A percentile compares a stretch with the other conserved stretches of the same genome.
phyloP scores from a whole-genome alignment of 257 asterid genomes.

The Buddleja alternifolia region DNA sequence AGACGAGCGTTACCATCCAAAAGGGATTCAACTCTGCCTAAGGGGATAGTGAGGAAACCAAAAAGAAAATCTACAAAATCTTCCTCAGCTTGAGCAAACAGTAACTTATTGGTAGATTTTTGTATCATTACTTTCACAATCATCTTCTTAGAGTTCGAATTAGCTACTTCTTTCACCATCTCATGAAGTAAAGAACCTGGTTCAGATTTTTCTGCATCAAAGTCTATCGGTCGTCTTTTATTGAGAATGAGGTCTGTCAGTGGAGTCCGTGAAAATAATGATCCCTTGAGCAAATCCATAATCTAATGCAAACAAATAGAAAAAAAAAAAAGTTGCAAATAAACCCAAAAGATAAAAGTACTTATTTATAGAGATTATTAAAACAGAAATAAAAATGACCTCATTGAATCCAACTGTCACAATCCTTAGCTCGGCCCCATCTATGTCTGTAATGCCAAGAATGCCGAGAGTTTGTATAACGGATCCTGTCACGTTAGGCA shows the following conservation, averaged over 20 bases:
- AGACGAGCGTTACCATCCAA: too few species aligned
- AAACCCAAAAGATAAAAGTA: too few species aligned
- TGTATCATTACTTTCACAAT: too few species aligned
- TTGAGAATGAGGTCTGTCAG: too few species aligned
- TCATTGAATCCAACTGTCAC: conserved; percentile 17
- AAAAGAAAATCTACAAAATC: too few species aligned
- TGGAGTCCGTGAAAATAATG: conserved; percentile 20
- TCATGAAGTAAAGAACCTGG: not conserved
- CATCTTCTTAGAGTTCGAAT: too few species aligned
- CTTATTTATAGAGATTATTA: not conserved
- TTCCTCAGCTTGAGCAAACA: too few species aligned
- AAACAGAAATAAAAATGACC: conserved; percentile 24
- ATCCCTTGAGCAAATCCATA: conserved; percentile 19
- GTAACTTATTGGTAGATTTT: too few species aligned
- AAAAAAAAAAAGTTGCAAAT: not conserved
- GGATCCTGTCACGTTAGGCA: too few species aligned
- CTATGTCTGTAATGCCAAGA: not conserved
- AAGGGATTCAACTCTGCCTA: too few species aligned
- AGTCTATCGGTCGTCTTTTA: not conserved
- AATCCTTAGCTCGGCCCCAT: not conserved
- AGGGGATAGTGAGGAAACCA: too few species aligned
- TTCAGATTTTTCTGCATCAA: not conserved
- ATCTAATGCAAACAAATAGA: conserved; percentile 8
- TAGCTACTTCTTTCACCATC: too few species aligned
- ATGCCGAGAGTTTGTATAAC: not conserved